A percentile compares a stretch with the other conserved stretches of the same genome.
These are phyloP conservation scores for Naganishia liquefaciens DNA, from an alignment of 1,284 basidiomycete genomes.

Conservation along the genomic window DNA sequence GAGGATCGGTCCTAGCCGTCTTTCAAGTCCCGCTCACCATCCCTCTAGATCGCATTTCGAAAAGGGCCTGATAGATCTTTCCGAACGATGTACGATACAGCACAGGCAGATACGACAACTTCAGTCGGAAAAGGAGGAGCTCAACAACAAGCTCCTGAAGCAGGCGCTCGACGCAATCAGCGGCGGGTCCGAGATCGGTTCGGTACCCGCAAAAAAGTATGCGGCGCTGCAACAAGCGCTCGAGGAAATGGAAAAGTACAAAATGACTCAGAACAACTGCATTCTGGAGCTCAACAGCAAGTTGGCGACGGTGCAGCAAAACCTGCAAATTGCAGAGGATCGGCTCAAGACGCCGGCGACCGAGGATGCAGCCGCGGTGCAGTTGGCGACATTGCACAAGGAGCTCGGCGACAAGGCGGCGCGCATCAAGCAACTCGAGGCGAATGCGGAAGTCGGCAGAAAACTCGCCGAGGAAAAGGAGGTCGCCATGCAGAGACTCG, in stretches of 20 bases:
- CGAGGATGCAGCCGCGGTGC: not conserved
- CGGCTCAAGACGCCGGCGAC: not conserved
- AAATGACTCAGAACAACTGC: not conserved
- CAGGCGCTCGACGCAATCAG: not conserved
- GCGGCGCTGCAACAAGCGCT: slow-evolving; percentile 4
- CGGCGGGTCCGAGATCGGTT: not conserved
- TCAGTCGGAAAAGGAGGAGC: not conserved
- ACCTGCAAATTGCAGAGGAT: not conserved
- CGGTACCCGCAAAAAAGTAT: not conserved
- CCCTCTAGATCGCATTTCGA: slow-evolving; percentile 1
- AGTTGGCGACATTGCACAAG: too few relatives aligned
- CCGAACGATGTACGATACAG: not conserved
- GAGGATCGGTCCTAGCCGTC: not conserved
- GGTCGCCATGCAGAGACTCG: not conserved
- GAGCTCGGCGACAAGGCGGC: not conserved
- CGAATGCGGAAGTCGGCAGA: not conserved
- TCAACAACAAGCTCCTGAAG: slow-evolving; percentile 2
- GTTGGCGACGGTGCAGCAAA: not conserved
- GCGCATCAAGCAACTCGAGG: not conserved
- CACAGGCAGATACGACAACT: not conserved
- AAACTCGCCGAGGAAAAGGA: slow-evolving; percentile 6
- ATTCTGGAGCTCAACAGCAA: not conserved
- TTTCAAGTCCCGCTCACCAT: not conserved
- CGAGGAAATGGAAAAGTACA: not conserved
- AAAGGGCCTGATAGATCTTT: slow-evolving; percentile 2